Percentiles rank a stretch among this genome's conserved stretches.
phyloP scores from a whole-genome alignment of 1,139 yeast species.

The Blastobotrys persicus region DNA sequence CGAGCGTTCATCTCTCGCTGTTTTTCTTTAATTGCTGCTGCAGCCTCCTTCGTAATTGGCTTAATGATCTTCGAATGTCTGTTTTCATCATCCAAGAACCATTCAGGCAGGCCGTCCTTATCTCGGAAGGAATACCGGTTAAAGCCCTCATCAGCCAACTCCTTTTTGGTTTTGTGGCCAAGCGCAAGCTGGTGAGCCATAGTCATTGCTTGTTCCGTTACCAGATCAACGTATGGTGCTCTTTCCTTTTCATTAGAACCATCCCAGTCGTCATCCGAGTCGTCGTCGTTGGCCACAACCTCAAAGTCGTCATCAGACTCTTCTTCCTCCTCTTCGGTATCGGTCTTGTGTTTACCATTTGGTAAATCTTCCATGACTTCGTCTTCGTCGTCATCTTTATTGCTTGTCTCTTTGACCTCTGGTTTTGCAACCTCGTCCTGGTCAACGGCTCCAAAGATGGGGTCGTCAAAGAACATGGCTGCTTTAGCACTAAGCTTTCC shows the following conservation, averaged over 20 bases:
- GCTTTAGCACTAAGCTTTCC: constrained; percentile 70
- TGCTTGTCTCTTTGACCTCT: neutral
- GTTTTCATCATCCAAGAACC: constrained; percentile 94
- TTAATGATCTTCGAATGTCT: constrained; percentile 79
- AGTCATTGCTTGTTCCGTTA: constrained; percentile 97
- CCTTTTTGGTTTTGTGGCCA: constrained; percentile 81
- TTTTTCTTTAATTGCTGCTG: constrained; percentile 85
- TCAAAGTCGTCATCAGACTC: constrained; percentile 27
- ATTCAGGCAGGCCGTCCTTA: constrained; percentile 83
- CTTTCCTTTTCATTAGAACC: constrained; percentile 35
- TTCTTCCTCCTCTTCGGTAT: constrained; percentile 14
- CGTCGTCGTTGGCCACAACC: constrained; percentile 29
- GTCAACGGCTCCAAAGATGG: constrained; percentile 56
- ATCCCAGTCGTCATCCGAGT: constrained; percentile 32
- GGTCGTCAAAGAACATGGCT: constrained; percentile 71
- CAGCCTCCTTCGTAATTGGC: constrained; percentile 97
- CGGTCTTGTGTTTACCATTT: constrained; percentile 13
- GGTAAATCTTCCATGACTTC: constrained; percentile 14
- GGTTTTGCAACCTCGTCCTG: constrained; percentile 29
- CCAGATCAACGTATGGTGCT: constrained; percentile 58
- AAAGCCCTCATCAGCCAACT: constrained; percentile 85
- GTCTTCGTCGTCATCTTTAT: neutral
- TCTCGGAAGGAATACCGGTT: constrained; percentile 91
- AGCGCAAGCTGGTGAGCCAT: constrained; percentile 93
- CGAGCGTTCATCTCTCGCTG: constrained; percentile 89